phyloP scores from a whole-genome alignment of 192 early-diverging fungal genomes.

The Backusella psychrophila region DNA sequence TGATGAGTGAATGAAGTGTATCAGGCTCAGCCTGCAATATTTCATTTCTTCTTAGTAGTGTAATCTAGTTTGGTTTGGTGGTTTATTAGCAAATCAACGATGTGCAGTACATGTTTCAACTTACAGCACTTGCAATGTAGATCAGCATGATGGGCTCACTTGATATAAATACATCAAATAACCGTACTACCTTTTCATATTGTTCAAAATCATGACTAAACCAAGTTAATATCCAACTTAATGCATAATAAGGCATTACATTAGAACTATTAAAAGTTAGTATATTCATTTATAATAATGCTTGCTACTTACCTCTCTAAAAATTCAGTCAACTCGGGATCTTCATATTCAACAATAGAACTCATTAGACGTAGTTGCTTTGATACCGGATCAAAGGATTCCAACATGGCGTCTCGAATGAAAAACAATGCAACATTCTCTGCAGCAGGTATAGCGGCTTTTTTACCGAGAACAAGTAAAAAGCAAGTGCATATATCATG shows the following conservation, averaged over 20 bases:
- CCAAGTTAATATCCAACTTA: slow-evolving; percentile 79
- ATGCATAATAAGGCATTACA: slow-evolving; percentile 64
- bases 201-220: slow-evolving; percentile 63
- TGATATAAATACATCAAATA: slow-evolving; percentile 65
- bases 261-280: slow-evolving; percentile 16
- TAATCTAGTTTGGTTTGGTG: slow-evolving; percentile 30
- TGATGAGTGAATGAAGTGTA: slow-evolving; percentile 45
- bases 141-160: slow-evolving; percentile 60
- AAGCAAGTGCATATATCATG: slow-evolving; percentile 48
- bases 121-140: slow-evolving; percentile 58
- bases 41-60: slow-evolving; percentile 40
- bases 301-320: slow-evolving; percentile 36
- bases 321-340: slow-evolving; percentile 42
- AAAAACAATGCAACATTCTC: slow-evolving; percentile 57
- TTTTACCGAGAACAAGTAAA: slow-evolving; percentile 54
- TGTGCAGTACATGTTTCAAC: not conserved
- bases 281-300: not conserved
- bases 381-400: slow-evolving; percentile 50
- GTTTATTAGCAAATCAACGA: not conserved
- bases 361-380: slow-evolving; percentile 47
- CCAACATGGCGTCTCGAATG: slow-evolving; percentile 52
- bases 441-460: slow-evolving; percentile 48
- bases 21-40: slow-evolving; percentile 46
- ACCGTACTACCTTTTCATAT: slow-evolving; percentile 46
- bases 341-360: slow-evolving; percentile 46